Evolutionary conservation across 2,329 filamentous ascomycete genomes (phyloP).

Genomic region (Elsinoe australis): DNA sequence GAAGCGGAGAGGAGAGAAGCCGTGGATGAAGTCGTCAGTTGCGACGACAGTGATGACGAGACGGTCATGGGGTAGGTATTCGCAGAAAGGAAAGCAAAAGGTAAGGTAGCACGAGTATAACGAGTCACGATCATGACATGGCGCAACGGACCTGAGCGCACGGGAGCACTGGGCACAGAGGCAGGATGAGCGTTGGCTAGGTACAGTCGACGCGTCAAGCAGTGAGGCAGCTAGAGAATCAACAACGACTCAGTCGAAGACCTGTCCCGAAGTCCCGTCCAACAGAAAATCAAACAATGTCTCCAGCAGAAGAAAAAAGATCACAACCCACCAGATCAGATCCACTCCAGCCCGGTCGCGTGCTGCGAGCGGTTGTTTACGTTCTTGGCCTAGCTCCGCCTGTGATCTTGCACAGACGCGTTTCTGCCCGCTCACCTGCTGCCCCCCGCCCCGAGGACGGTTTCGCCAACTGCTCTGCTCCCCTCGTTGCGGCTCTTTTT

Average conservation of each 20-base stretch:
- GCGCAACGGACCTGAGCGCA: too few relatives aligned
- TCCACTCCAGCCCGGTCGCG: background rate
- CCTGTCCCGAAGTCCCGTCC: too few relatives aligned
- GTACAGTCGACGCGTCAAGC: too few relatives aligned
- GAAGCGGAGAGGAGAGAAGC: slow-evolving; percentile 53
- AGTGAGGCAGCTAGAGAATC: background rate
- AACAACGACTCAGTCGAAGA: too few relatives aligned
- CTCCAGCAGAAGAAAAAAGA: background rate
- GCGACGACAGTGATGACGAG: slow-evolving; percentile 58
- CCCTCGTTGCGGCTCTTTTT: slow-evolving; percentile 8
- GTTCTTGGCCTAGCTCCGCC: background rate
- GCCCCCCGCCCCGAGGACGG: background rate
- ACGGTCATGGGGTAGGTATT: slow-evolving; percentile 15
- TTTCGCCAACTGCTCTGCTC: too few relatives aligned
- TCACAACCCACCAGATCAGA: background rate
- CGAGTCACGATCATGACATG: too few relatives aligned
- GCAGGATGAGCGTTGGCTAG: too few relatives aligned
- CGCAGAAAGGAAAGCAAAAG: background rate
- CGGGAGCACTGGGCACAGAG: background rate
- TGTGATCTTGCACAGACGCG: slow-evolving; percentile 14
- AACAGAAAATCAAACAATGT: too few relatives aligned
- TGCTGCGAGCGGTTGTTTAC: background rate
- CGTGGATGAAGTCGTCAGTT: slow-evolving; percentile 80
- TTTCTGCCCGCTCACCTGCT: slow-evolving; percentile 3
- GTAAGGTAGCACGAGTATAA: background rate